Conservation (phyloP, 1,284 basidiomycete genomes). For the Cerioporus squamosus region DNA sequence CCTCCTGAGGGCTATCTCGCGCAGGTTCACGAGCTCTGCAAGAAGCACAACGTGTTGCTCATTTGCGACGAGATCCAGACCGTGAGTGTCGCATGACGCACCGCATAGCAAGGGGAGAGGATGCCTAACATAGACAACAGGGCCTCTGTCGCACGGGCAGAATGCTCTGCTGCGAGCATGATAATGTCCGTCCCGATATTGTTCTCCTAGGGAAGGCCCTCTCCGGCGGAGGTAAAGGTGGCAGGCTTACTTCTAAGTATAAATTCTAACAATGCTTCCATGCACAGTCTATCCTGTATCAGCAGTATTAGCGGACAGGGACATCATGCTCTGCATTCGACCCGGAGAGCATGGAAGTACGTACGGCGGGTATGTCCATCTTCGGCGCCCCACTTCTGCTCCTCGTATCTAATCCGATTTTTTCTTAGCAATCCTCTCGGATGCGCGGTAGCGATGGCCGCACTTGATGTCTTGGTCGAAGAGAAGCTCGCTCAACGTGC, state of each 20-base stretch:
- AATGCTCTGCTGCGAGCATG: constrained; percentile 90
- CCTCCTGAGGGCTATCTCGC: constrained; percentile 90
- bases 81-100: constrained; percentile 40
- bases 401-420: not conserved
- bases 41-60: constrained; percentile 91
- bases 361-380: constrained; percentile 76
- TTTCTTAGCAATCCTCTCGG: constrained; percentile 85
- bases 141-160: constrained; percentile 85
- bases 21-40: constrained; percentile 83
- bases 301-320: constrained; percentile 87
- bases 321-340: constrained; percentile 93
- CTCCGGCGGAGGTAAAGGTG: constrained; percentile 77
- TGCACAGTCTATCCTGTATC: constrained; percentile 91
- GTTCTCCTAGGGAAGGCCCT: constrained; percentile 96
- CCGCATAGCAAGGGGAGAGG: too few species aligned
- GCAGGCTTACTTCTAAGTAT: not conserved
- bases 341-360: constrained; percentile 99
- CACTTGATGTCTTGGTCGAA: constrained; percentile 86
- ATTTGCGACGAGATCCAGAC: constrained; percentile 99
- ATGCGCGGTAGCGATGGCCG: constrained; percentile 92
- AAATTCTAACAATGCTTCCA: not conserved
- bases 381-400: not conserved
- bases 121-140: constrained; percentile 40
- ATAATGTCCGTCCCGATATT: constrained; percentile 90
- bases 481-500: constrained; percentile 87